Conservation (phyloP, 2,329 filamentous ascomycete species). For the Neofusicoccum cordaticola region DNA sequence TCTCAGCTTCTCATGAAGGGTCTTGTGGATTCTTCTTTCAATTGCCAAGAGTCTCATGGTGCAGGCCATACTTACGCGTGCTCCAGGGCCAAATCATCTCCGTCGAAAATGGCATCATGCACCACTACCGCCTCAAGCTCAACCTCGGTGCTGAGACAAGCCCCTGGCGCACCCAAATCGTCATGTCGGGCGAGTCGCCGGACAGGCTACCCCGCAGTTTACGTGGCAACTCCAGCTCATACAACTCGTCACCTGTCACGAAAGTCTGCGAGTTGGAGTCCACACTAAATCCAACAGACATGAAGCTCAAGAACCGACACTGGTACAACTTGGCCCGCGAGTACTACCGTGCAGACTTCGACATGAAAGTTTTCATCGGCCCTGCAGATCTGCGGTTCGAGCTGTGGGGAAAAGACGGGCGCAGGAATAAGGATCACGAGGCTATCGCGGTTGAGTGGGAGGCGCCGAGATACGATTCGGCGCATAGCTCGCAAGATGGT, state of each 20-base stretch:
- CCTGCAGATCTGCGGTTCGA: constrained; percentile 23
- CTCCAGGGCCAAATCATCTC: no score
- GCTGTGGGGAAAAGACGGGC: neutral
- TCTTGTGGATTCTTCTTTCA: no score
- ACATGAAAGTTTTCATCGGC: constrained; percentile 22
- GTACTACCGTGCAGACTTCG: constrained; percentile 21
- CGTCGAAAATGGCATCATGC: neutral
- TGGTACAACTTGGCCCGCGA: constrained; percentile 20
- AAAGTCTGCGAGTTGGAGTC: constrained; percentile 21
- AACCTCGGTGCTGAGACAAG: constrained; percentile 9
- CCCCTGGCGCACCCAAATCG: constrained; percentile 14
- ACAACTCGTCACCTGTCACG: neutral
- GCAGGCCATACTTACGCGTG: no score
- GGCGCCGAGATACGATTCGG: no score
- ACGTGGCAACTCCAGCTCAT: no score
- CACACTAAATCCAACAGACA: neutral
- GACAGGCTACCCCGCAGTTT: neutral
- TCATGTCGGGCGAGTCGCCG: constrained; percentile 11
- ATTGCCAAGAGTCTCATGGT: no score
- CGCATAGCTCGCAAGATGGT: no score
- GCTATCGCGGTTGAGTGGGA: no score
- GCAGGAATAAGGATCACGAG: no score
- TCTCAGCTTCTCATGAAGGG: no score
- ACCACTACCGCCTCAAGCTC: constrained; percentile 18
- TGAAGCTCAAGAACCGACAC: constrained; percentile 19